These are phyloP conservation scores for Orobanche coerulescens DNA, from an alignment of 257 asterid species.

Conservation along the genomic window DNA sequence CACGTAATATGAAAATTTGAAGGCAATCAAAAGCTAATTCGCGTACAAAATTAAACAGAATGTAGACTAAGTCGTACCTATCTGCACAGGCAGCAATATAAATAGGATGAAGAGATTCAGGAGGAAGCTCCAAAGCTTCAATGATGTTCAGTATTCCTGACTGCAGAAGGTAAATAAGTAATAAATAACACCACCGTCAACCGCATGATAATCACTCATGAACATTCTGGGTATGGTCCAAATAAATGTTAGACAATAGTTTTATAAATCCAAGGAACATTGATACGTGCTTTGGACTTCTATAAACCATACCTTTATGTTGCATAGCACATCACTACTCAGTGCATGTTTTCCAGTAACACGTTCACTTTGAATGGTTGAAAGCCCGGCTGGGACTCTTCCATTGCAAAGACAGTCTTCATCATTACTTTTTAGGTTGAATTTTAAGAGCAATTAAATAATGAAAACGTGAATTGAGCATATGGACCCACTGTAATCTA, in stretches of 20 bases:
- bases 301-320: constrained; percentile 53
- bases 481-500: constrained; percentile 17
- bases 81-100: constrained; percentile 73
- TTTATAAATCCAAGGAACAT: constrained; percentile 4
- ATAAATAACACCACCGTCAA: constrained; percentile 16
- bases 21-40: constrained; percentile 5
- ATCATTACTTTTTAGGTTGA: constrained; percentile 25
- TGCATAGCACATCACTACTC: constrained; percentile 41
- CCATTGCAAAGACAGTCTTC: constrained; percentile 42
- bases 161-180: constrained; percentile 35
- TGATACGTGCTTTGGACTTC: constrained; percentile 14
- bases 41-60: constrained; percentile 6
- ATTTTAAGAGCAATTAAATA: constrained; percentile 9
- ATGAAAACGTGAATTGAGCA: constrained; percentile 2
- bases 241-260: constrained; percentile 11
- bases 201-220: constrained; percentile 13
- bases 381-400: constrained; percentile 73
- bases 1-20: constrained; percentile 10
- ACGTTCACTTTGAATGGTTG: constrained; percentile 65
- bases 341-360: constrained; percentile 72
- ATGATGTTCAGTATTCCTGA: constrained; percentile 74
- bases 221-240: constrained; percentile 9
- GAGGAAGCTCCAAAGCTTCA: constrained; percentile 66
- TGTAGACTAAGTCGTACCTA: constrained; percentile 43
- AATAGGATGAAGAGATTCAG: constrained; percentile 78